Evolutionary conservation across 2,329 filamentous ascomycete species (phyloP).

Genomic region (Drechslera avenae): DNA sequence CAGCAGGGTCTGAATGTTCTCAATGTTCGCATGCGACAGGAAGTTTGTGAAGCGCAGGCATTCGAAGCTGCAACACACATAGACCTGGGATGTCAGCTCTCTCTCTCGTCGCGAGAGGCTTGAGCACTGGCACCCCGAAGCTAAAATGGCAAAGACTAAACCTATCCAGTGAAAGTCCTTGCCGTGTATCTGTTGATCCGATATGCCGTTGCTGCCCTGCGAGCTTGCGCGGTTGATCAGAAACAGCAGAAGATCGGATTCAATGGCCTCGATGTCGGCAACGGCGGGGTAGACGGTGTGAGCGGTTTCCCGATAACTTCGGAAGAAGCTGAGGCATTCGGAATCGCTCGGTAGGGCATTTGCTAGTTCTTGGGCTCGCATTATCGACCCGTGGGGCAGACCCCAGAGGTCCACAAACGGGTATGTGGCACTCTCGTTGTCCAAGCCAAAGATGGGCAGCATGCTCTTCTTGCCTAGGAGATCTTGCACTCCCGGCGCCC

Average conservation of each 20-base stretch:
- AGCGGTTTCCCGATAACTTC: constrained; percentile 62
- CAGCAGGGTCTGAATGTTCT: constrained; percentile 66
- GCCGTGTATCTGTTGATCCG: constrained; percentile 62
- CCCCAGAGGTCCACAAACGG: constrained; percentile 70
- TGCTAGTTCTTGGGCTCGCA: constrained; percentile 63
- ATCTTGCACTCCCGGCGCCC: constrained; percentile 60
- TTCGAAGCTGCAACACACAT: constrained; percentile 69
- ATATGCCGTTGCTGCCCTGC: constrained; percentile 52
- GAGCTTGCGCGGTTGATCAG: constrained; percentile 57
- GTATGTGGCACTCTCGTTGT: constrained; percentile 68
- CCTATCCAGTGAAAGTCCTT: constrained; percentile 64
- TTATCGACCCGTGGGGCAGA: constrained; percentile 62
- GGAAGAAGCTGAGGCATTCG: constrained; percentile 63
- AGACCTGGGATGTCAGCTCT: constrained; percentile 68
- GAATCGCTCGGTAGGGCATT: constrained; percentile 64
- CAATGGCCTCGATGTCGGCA: constrained; percentile 60
- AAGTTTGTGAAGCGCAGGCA: constrained; percentile 69
- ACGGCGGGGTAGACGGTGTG: constrained; percentile 66
- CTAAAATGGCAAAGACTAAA: constrained; percentile 65
- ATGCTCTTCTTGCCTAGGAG: constrained; percentile 64
- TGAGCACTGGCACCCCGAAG: constrained; percentile 66
- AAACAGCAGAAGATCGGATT: constrained; percentile 60
- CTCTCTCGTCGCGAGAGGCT: constrained; percentile 63
- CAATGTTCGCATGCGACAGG: constrained; percentile 64
- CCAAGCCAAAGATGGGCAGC: constrained; percentile 65